Evolutionary conservation across 2,329 filamentous ascomycete species (phyloP).

Genomic region (Diaporthe capsici): DNA sequence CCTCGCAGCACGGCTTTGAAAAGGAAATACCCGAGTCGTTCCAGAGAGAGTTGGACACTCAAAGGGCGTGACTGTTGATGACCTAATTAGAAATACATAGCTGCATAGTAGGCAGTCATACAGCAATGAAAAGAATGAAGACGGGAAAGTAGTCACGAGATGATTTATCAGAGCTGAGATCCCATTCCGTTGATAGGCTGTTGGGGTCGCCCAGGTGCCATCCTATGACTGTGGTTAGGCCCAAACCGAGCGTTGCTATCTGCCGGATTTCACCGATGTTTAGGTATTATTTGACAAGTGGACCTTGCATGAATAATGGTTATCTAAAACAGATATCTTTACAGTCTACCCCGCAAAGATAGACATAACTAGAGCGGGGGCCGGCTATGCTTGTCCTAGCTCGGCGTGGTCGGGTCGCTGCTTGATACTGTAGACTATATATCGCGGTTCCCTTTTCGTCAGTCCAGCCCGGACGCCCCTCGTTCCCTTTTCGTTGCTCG

Average conservation of each 20-base stretch:
- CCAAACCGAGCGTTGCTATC: background rate
- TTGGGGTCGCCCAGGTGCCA: too few species aligned
- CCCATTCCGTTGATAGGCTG: background rate
- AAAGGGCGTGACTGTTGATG: background rate
- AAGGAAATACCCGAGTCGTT: conserved; percentile 6
- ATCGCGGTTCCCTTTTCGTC: background rate
- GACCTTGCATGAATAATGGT: background rate
- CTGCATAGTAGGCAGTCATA: background rate
- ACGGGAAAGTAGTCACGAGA: background rate
- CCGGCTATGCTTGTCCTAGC: background rate
- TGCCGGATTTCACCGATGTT: background rate
- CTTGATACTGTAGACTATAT: background rate
- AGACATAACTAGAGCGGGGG: background rate
- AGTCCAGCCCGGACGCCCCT: background rate
- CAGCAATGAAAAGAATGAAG: background rate
- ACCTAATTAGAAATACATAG: background rate
- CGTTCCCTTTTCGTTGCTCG: background rate
- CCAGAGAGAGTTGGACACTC: background rate
- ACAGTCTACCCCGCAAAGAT: background rate
- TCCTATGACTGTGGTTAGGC: background rate
- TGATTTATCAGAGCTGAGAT: background rate
- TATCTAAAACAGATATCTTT: background rate
- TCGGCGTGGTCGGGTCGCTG: background rate
- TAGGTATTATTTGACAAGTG: background rate
- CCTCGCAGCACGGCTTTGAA: background rate